A percentile compares a stretch with the other conserved stretches of the same genome.
phyloP scores from a whole-genome alignment of 148 eudicot species.

The Rhododendron simsii region DNA sequence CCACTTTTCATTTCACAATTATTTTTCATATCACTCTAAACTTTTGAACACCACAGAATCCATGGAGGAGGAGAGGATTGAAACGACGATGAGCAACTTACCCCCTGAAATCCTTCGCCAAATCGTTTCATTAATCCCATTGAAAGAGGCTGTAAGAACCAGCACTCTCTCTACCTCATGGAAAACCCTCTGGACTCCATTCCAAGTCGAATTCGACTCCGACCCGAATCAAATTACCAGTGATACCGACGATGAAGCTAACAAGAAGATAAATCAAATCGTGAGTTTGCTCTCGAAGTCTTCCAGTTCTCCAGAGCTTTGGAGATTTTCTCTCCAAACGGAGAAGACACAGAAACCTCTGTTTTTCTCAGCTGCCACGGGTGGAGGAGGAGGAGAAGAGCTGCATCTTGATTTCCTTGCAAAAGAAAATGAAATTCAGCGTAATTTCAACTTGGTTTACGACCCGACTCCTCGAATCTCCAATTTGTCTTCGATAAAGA shows the following conservation, averaged over 20 bases:
- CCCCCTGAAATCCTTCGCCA: conserved; percentile 12
- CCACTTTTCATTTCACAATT: not conserved
- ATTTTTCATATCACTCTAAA: not conserved
- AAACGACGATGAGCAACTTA: conserved; percentile 8
- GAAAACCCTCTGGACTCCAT: conserved; percentile 15
- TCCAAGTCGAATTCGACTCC: not conserved
- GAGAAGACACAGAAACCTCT: not conserved
- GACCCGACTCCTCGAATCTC: not conserved
- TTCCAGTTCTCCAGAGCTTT: not conserved
- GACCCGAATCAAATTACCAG: not conserved
- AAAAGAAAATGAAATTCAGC: not conserved
- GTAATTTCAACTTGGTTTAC: conserved; percentile 5
- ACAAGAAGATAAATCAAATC: not conserved
- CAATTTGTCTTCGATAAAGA: conserved; percentile 6
- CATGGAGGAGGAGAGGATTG: conserved; percentile 7
- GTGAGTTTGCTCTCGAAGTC: not conserved
- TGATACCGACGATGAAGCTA: not conserved
- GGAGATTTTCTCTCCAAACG: not conserved
- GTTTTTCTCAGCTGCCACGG: conserved; percentile 1
- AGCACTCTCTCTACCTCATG: conserved; percentile 19
- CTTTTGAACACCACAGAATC: not conserved
- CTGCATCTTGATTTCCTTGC: conserved; percentile 13
- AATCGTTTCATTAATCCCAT: conserved; percentile 17
- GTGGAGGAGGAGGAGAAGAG: conserved; percentile 9
- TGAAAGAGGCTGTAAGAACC: conserved; percentile 21